Evolutionary conservation across 2,329 filamentous ascomycete species (phyloP), one percentile per base, ranked within the genome.

Genomic region (Pestalotiopsis sp.): DNA sequence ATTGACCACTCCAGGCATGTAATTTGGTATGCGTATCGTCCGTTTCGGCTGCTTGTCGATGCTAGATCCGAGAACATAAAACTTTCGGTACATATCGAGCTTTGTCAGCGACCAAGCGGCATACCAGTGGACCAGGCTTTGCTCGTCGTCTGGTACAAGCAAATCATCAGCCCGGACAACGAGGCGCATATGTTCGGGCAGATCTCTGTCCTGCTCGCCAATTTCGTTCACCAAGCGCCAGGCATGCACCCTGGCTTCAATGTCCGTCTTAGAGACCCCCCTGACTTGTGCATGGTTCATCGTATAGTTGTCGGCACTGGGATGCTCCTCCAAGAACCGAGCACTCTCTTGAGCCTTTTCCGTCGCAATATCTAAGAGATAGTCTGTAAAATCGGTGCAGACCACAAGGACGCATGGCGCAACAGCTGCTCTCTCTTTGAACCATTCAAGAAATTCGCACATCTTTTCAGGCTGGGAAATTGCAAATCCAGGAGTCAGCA

Each of bases 91-190:
- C 56, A 78, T 77, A 68, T 89, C 84, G 45, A 88, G 74, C 38
- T 84, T 83, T 67, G 76, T 69, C 39, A 82, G 78, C 0, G 87
- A 81, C 89, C 89, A 91, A 76, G 82, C 86, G 1, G 86, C 87
- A 75, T 90, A 91, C 85, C 87, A 90, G 70, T 90, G 88, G 11
- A 91, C 83, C 36, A 91, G 78, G 68, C 85, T 89, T 73, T 90
- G 86, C 74, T 91, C 89, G 70, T 91, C 88, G 67, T 87, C 86
- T 0, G 83, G 81, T 67, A 89, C 84, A 61, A 91, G 86, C 1
- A 71, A 76, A 3, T 79, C 73, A 14, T 84, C 83, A 0, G 85
- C 85, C 74, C 83, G 84, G 2, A 86, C 74, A 5, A 90, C 72
- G 61, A 75, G 78, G 5, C 74, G 72, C 31, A 77, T 69, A 3